Conservation (phyloP, 345 rosid species). For the Citrus sp. region DNA sequence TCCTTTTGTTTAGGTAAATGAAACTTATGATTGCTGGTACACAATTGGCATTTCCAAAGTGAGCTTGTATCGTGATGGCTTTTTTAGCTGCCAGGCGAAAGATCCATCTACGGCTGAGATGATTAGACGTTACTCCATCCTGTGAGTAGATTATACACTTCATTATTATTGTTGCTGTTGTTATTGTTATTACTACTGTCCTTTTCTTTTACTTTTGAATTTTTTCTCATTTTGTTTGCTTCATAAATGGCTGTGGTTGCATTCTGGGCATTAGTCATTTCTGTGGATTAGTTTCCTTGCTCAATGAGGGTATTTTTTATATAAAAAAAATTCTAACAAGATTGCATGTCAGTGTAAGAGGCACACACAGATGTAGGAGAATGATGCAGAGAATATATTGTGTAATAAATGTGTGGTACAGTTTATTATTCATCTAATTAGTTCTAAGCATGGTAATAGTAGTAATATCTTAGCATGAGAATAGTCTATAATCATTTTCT, state of each 20-base stretch:
- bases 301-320: background rate
- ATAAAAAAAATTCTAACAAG: background rate
- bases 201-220: background rate
- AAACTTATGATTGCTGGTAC: no score
- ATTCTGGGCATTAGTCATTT: background rate
- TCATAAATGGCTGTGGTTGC: background rate
- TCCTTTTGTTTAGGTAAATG: no score
- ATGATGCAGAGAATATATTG: background rate
- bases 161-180: background rate
- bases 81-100: slow-evolving; percentile 67
- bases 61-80: slow-evolving; percentile 59
- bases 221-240: background rate
- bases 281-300: background rate
- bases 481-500: background rate
- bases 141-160: slow-evolving; percentile 48
- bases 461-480: background rate
- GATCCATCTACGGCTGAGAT: slow-evolving; percentile 60
- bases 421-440: background rate
- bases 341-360: no score
- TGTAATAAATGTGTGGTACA: background rate
- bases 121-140: slow-evolving; percentile 40
- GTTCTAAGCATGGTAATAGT: background rate
- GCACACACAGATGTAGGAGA: background rate
- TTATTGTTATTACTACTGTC: background rate
- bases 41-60: slow-evolving; percentile 63